phyloP scores from a whole-genome alignment of 129 eudicot genomes.

The Tanacetum coccineum region DNA sequence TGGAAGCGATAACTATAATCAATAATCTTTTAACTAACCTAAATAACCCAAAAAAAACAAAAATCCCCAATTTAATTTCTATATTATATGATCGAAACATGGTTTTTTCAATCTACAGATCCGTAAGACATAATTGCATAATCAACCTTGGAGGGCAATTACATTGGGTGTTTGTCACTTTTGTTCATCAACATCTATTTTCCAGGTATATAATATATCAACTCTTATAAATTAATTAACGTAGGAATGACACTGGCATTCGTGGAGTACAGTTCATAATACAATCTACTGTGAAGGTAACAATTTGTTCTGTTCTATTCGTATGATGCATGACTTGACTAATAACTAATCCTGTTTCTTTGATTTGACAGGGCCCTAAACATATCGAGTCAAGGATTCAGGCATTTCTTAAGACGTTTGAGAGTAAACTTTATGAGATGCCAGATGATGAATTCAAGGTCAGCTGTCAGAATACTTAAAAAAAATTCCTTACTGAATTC shows the following conservation, averaged over 20 bases:
- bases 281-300: slow-evolving; percentile 81
- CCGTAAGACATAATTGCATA: too few relatives aligned
- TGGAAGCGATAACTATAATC: too few relatives aligned
- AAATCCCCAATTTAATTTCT: too few relatives aligned
- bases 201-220: too few relatives aligned
- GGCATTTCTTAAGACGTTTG: slow-evolving; percentile 86
- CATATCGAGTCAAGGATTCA: slow-evolving; percentile 74
- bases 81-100: too few relatives aligned
- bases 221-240: not conserved
- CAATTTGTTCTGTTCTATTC: slow-evolving; percentile 6
- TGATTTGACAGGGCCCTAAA: slow-evolving; percentile 67
- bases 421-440: slow-evolving; percentile 74
- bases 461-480: slow-evolving; percentile 2
- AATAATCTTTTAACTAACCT: too few relatives aligned
- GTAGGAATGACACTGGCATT: slow-evolving; percentile 81
- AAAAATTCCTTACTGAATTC: not conserved
- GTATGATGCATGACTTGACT: not conserved
- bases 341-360: slow-evolving; percentile 6
- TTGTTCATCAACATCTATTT: too few relatives aligned
- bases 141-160: too few relatives aligned
- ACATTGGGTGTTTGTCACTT: too few relatives aligned
- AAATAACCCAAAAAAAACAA: too few relatives aligned
- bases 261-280: slow-evolving; percentile 87
- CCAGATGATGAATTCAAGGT: slow-evolving; percentile 86
- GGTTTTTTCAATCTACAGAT: too few relatives aligned